Evolutionary conservation across 192 early-diverging fungal species (phyloP), one percentile per base, ranked within the genome.

Genomic region (Rhizoclosmatium globosum): DNA sequence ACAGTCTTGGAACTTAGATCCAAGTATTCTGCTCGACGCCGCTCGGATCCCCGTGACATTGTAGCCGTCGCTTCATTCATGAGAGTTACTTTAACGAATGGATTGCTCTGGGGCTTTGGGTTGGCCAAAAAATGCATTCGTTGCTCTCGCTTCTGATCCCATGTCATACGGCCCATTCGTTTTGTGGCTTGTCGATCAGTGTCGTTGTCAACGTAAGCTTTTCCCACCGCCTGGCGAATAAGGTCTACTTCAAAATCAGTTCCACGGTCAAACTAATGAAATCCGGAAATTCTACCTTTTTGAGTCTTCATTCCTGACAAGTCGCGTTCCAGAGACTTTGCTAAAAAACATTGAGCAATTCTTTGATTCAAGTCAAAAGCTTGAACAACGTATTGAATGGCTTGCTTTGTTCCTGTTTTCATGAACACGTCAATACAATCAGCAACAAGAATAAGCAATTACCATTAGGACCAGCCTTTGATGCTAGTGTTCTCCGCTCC

Each of bases 371-470:
- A 62, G 23, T 19, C 7, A 62, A 62, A 62, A 7, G 60, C 60
- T 21, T 62, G 60, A 7, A 21, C 21, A 21, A 7, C 4, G 38
- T 62, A 62, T 19, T 4, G 19, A 39, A 21, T 39, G 6, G 23
- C 60, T 19, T 19, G 38, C 21, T 62, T 62, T 39, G 60, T 62
- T 31, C 60, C 60, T 62, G 60, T 56, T 56, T 56, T 56, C 19
- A 62, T 53, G 50, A 53, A 53, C 9, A 53, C 6, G 21, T 62
- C 6, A 19, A 31, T 21, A 19, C 7, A 39, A 39, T 21, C 7
- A 53, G 50, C 50, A 53, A 53, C 50, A 7, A 7, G 23, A 62
- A 62, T 7, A 21, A 31, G 21, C 60, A 7, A 39, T 19, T 19
- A 62, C 60, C 60, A 13, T 53, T 53, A 17, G 50, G 9, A 7